Evolutionary conservation across 768 basidiomycete species (phyloP), one percentile per base, ranked within the genome.

Genomic region (Hortiboletus flavorubellus): DNA sequence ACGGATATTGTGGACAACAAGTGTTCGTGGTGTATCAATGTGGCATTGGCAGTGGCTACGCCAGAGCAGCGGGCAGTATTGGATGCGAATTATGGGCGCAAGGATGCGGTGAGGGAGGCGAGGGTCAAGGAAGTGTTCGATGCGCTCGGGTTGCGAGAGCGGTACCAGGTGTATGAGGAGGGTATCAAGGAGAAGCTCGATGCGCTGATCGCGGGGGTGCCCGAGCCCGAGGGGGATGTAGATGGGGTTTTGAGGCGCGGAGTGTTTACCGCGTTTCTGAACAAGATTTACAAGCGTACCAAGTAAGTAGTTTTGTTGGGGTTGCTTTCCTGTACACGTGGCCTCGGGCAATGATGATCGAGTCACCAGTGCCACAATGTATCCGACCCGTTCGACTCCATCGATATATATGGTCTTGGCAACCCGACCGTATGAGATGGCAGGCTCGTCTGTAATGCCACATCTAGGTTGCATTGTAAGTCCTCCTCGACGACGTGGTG

Each of bases 1-100:
- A 98, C 96, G 15, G 97, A 98, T 71, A 99, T 99, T 65, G 72
- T 98, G 55, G 96, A 99, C 74, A 98, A 98, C 84, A 99, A 99
- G 76, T 98, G 96, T 73, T 89, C 89, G 16, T 99, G 96, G 97
- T 87, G 87, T 63, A 80, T 98, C 71, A 98, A 97, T 74, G 85
- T 84, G 21, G 97, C 93, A 30, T 78, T 98, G 54, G 70, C 73
- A 16, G 68, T 76, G 40, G 84, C 80, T 2, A 76, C 73, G 5
- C 74, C 82, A 0, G 78, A 66, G n/a, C 86, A 88, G 68, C 79
- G 82, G 35, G 69, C 69, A 29, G 68, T 84, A 26, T 75, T 87
- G n/a, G 84, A 87, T 64, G 80, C 75, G 21, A 84, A 85, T 69
- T 89, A 90, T 65, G 86, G 86, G 8, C 73, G 73, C 44, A 87